phyloP scores from a whole-genome alignment of 805 yeast genomes.

The Ogataea nakhonphanomensis region DNA sequence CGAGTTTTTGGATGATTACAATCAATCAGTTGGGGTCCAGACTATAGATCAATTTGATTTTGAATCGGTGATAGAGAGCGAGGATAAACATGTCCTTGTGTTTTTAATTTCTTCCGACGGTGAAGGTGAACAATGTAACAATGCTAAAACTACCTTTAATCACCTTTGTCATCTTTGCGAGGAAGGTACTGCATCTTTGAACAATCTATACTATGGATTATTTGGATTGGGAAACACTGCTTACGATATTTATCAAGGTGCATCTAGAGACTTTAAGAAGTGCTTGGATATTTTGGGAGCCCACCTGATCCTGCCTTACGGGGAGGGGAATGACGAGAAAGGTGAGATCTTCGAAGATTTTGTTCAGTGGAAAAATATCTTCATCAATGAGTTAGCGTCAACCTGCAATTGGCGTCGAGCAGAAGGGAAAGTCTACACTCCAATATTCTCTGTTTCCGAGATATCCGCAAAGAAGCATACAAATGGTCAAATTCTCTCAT shows the following conservation, averaged over 20 bases:
- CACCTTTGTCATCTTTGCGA: constrained; percentile 25
- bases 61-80: constrained; percentile 59
- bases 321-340: constrained; percentile 88
- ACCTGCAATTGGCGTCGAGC: constrained; percentile 61
- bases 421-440: constrained; percentile 62
- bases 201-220: constrained; percentile 54
- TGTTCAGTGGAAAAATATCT: constrained; percentile 84
- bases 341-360: constrained; percentile 91
- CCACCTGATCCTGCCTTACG: constrained; percentile 55
- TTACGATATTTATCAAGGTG: constrained; percentile 82
- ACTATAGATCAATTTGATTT: constrained; percentile 77
- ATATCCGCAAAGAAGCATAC: constrained; percentile 24
- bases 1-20: constrained; percentile 69
- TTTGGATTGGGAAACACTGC: constrained; percentile 93
- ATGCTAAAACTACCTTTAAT: constrained; percentile 67
- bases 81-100: constrained; percentile 37
- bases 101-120: constrained; percentile 89
- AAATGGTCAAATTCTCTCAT: constrained; percentile 25
- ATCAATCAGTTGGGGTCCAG: constrained; percentile 61
- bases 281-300: constrained; percentile 61
- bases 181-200: background rate
- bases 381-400: constrained; percentile 56
- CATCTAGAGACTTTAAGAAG: constrained; percentile 56
- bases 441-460: constrained; percentile 47
- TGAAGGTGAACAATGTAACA: constrained; percentile 96